Evolutionary conservation across 2,329 filamentous ascomycete species (phyloP).

Genomic region (Colletotrichum lindemuthianum): DNA sequence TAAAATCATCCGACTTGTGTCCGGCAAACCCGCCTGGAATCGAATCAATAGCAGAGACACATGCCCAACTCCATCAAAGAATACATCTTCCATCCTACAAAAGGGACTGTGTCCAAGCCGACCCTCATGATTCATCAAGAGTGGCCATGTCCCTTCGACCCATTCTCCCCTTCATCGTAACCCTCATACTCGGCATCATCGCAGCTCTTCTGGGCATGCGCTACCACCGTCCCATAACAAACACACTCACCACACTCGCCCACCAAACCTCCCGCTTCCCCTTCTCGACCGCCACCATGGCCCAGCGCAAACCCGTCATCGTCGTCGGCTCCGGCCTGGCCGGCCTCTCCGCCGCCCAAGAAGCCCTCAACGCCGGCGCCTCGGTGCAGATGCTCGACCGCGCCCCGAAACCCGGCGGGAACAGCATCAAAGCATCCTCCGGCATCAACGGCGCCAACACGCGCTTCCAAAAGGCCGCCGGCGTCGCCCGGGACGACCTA

Average conservation of each 20-base stretch:
- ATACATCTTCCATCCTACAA: constrained; percentile 8
- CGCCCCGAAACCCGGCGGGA: constrained; percentile 68
- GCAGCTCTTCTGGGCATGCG: constrained; percentile 37
- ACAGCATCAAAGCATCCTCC: constrained; percentile 74
- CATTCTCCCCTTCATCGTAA: constrained; percentile 27
- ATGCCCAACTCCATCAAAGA: background rate
- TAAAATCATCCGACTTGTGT: constrained; percentile 22
- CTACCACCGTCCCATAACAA: constrained; percentile 36
- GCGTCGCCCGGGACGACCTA: constrained; percentile 47
- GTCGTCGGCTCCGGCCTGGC: constrained; percentile 74
- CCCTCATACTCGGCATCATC: constrained; percentile 39
- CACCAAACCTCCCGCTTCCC: background rate
- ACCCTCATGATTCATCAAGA: background rate
- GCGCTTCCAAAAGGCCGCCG: constrained; percentile 58
- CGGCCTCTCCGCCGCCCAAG: constrained; percentile 67
- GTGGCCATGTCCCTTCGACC: constrained; percentile 19
- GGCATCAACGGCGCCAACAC: constrained; percentile 73
- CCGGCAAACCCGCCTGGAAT: background rate
- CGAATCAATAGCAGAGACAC: background rate
- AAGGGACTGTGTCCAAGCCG: too few species aligned
- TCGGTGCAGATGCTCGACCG: constrained; percentile 69
- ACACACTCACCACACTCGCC: background rate
- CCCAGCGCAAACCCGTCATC: constrained; percentile 55
- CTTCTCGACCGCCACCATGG: constrained; percentile 19
- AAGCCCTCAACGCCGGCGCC: constrained; percentile 62